Conservation (phyloP, 352 stramenopile genomes). For the Pythium sukuiense region DNA sequence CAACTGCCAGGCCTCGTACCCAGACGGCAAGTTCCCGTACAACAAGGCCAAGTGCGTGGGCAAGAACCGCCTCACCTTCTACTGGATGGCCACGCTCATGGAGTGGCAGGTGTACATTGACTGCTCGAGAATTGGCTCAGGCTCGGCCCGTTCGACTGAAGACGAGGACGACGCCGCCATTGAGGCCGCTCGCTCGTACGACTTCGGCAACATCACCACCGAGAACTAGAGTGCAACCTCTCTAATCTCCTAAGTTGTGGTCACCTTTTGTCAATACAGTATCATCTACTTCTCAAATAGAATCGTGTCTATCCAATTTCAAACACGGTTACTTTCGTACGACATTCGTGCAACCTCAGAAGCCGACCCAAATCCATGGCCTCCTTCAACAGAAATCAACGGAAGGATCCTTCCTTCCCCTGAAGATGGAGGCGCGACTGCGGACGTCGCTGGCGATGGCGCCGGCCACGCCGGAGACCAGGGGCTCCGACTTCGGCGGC, state of each 20-base stretch:
- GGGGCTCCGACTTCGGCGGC: not conserved
- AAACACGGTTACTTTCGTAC: not conserved
- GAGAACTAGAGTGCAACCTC: too few relatives aligned
- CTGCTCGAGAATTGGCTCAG: conserved; percentile 7
- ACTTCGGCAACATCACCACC: conserved; percentile 14
- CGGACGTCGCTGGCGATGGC: not conserved
- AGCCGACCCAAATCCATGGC: not conserved
- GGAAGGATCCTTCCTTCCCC: too few relatives aligned
- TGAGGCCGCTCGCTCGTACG: conserved; percentile 18
- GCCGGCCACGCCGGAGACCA: not conserved
- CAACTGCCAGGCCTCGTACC: conserved; percentile 19
- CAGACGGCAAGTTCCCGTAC: conserved; percentile 22
- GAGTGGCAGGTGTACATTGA: conserved; percentile 26
- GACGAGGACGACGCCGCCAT: conserved; percentile 14
- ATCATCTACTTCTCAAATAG: too few relatives aligned
- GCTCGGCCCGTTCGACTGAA: not conserved
- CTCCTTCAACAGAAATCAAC: conserved; percentile 6
- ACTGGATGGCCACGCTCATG: conserved; percentile 25
- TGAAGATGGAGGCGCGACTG: too few relatives aligned
- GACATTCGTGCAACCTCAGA: conserved; percentile 6
- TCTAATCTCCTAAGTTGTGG: too few relatives aligned
- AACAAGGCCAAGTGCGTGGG: conserved; percentile 28
- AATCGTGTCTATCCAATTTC: too few relatives aligned
- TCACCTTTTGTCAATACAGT: too few relatives aligned
- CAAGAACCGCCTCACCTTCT: conserved; percentile 23